These are phyloP conservation scores for Protomyces macrosporus DNA, from an alignment of 1,139 yeast genomes.

Conservation along the genomic window DNA sequence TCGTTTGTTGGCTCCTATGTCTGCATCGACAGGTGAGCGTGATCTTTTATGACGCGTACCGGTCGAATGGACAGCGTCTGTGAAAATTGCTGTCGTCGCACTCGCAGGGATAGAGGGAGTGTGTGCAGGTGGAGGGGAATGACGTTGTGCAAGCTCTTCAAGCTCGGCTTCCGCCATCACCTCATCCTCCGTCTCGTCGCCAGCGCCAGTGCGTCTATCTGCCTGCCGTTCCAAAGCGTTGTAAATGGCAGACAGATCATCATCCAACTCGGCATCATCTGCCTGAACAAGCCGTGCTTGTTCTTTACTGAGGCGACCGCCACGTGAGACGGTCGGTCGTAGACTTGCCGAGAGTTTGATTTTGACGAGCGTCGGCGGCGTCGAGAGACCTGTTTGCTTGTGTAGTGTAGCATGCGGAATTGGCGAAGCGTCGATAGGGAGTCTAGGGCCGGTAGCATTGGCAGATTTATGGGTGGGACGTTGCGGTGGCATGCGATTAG, in stretches of 20 bases:
- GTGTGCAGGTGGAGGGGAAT: too few relatives aligned
- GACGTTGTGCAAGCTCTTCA: too few relatives aligned
- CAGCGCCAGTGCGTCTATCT: too few relatives aligned
- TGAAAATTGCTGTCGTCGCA: too few relatives aligned
- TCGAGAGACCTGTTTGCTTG: neutral
- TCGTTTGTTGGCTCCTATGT: too few relatives aligned
- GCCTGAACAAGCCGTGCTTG: neutral
- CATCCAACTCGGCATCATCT: neutral
- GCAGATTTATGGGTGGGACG: neutral
- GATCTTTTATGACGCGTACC: too few relatives aligned
- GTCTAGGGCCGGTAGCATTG: neutral
- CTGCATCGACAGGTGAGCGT: too few relatives aligned
- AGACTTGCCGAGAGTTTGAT: neutral
- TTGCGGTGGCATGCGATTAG: neutral
- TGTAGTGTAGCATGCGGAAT: neutral
- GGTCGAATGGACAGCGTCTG: too few relatives aligned
- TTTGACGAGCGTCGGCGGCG: neutral
- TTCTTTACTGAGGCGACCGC: neutral
- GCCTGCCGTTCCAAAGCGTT: neutral
- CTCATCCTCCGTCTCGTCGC: too few relatives aligned
- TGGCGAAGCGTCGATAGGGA: neutral
- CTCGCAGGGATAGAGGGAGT: too few relatives aligned
- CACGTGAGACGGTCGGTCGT: neutral
- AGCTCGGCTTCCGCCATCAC: too few relatives aligned
- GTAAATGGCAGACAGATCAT: neutral